A percentile compares a stretch with the other conserved stretches of the same genome.
Evolutionary conservation across 129 eudicot species (phyloP).

Genomic region (Flaveria linearis): DNA sequence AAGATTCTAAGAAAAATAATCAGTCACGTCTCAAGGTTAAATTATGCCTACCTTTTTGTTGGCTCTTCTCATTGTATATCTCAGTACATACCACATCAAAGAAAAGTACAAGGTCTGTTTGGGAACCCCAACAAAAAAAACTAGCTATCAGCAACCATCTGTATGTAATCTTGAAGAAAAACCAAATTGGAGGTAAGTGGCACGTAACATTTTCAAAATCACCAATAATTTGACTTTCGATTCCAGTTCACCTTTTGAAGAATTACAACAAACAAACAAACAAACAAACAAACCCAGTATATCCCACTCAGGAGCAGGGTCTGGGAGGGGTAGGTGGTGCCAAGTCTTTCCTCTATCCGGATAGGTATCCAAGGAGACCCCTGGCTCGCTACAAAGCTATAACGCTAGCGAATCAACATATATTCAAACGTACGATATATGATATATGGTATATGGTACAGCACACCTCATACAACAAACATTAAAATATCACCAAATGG

Average conservation of each 20-base stretch:
- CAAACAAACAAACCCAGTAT: no score
- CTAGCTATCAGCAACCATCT: conserved; percentile 1
- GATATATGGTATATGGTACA: no score
- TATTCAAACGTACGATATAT: no score
- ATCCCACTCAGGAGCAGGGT: no score
- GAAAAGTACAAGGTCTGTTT: conserved; percentile 5
- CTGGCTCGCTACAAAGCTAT: no score
- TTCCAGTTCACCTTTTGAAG: background rate
- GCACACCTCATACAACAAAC: no score
- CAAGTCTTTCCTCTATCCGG: no score
- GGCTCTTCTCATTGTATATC: conserved; percentile 1
- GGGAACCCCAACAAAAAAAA: conserved; percentile 2
- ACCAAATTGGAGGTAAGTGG: conserved; percentile 11
- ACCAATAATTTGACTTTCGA: conserved; percentile 2
- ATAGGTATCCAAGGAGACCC: no score
- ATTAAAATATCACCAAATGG: no score
- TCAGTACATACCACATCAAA: conserved; percentile 3
- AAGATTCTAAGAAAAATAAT: background rate
- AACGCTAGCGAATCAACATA: no score
- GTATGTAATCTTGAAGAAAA: background rate
- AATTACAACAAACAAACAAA: no score
- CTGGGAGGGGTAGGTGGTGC: no score
- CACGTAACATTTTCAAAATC: background rate
- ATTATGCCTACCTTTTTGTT: background rate
- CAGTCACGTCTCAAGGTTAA: background rate